phyloP scores from a whole-genome alignment of 2,329 filamentous ascomycete species.

The Pseudogymnoascus sp. region DNA sequence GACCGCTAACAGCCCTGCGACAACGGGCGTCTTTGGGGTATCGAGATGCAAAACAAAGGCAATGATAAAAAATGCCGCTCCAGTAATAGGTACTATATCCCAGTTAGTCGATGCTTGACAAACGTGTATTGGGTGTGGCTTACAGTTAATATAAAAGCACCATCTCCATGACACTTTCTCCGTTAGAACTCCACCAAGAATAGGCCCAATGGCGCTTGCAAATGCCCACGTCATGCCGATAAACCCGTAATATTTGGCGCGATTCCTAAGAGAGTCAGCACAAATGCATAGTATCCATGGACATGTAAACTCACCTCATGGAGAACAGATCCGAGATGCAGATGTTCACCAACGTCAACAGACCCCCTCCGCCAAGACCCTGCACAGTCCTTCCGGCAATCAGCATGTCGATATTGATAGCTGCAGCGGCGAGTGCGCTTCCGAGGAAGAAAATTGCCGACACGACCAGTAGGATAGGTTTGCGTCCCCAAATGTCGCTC shows the following conservation, averaged over 20 bases:
- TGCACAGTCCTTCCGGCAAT: slow-evolving; percentile 43
- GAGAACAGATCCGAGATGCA: slow-evolving; percentile 48
- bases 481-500: slow-evolving; percentile 51
- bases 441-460: slow-evolving; percentile 45
- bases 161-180: slow-evolving; percentile 52
- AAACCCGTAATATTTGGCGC: slow-evolving; percentile 51
- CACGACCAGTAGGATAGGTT: slow-evolving; percentile 43
- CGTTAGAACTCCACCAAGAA: slow-evolving; percentile 60
- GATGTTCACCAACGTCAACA: slow-evolving; percentile 46
- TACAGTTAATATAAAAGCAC: slow-evolving; percentile 35
- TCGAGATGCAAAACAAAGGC: slow-evolving; percentile 59
- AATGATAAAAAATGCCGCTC: slow-evolving; percentile 41
- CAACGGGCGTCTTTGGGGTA: slow-evolving; percentile 55
- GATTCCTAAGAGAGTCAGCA: slow-evolving; percentile 19
- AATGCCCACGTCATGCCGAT: slow-evolving; percentile 61
- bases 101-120: slow-evolving; percentile 38
- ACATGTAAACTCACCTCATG: slow-evolving; percentile 28
- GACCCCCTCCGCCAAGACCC: slow-evolving; percentile 44
- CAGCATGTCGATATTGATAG: slow-evolving; percentile 39
- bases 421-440: slow-evolving; percentile 41
- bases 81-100: slow-evolving; percentile 41
- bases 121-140: background rate
- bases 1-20: slow-evolving; percentile 52
- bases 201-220: slow-evolving; percentile 56
- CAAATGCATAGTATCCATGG: slow-evolving; percentile 1